A percentile compares a stretch with the other conserved stretches of the same genome.
Conservation (phyloP, 805 yeast genomes). For the Barnettozyma siamensis region DNA sequence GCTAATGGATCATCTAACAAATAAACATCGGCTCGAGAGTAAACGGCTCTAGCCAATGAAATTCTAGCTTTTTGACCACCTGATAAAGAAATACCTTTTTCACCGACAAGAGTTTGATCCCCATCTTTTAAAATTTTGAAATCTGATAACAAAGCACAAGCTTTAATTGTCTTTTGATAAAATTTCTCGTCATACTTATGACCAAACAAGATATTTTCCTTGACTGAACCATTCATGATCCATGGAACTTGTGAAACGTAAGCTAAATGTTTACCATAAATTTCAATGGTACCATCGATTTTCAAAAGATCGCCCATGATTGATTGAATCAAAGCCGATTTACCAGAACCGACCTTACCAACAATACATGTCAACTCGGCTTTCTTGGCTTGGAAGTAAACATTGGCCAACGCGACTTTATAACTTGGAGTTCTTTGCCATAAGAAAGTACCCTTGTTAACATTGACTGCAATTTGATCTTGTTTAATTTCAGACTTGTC, state of each 20-base stretch:
- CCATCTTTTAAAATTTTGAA: slow-evolving; percentile 78
- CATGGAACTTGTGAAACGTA: slow-evolving; percentile 93
- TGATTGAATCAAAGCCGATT: slow-evolving; percentile 77
- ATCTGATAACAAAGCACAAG: slow-evolving; percentile 84
- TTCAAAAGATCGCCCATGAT: slow-evolving; percentile 76
- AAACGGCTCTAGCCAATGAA: slow-evolving; percentile 92
- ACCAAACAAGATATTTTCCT: slow-evolving; percentile 89
- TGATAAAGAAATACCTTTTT: slow-evolving; percentile 90
- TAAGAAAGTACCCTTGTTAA: slow-evolving; percentile 64
- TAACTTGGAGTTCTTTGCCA: slow-evolving; percentile 72
- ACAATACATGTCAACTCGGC: slow-evolving; percentile 82
- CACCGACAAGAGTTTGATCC: slow-evolving; percentile 90
- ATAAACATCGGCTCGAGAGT: slow-evolving; percentile 88
- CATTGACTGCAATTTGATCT: slow-evolving; percentile 52
- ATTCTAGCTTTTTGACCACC: slow-evolving; percentile 98
- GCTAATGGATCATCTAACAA: slow-evolving; percentile 87
- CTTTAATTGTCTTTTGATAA: slow-evolving; percentile 73
- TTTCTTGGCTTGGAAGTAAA: slow-evolving; percentile 58
- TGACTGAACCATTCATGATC: slow-evolving; percentile 93
- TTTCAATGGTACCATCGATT: slow-evolving; percentile 62
- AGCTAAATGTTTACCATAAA: slow-evolving; percentile 68
- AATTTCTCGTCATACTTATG: slow-evolving; percentile 75
- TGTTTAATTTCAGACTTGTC: slow-evolving; percentile 47
- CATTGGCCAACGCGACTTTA: slow-evolving; percentile 59
- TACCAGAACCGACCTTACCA: slow-evolving; percentile 89